phyloP scores from a whole-genome alignment of 1,284 basidiomycete genomes.

The Cryptococcus sp. region DNA sequence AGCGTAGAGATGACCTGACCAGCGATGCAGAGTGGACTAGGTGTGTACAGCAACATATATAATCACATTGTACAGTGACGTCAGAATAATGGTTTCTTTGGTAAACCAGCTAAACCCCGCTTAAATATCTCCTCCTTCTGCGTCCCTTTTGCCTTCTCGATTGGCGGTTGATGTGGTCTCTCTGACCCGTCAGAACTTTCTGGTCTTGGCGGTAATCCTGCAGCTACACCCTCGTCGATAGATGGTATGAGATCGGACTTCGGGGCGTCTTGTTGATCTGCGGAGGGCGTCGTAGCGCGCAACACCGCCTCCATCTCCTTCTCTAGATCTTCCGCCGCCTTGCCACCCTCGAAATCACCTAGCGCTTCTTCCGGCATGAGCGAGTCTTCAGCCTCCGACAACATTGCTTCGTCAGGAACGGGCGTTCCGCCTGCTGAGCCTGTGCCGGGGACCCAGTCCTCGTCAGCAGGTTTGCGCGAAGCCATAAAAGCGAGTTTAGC shows the following conservation, averaged over 20 bases:
- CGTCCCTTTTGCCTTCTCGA: slow-evolving; percentile 3
- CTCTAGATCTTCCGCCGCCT: slow-evolving; percentile 32
- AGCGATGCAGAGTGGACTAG: not conserved
- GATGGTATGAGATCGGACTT: not conserved
- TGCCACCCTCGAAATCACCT: slow-evolving; percentile 19
- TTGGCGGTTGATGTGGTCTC: not conserved
- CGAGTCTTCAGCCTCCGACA: slow-evolving; percentile 12
- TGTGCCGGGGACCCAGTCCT: slow-evolving; percentile 34
- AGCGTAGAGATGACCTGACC: not conserved
- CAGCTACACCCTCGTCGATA: not conserved
- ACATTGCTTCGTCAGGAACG: not conserved
- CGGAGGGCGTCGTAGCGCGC: not conserved
- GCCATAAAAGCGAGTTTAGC: slow-evolving; percentile 86
- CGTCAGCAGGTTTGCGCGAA: slow-evolving; percentile 38
- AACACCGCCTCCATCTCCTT: slow-evolving; percentile 28
- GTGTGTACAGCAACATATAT: not conserved
- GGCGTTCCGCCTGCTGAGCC: slow-evolving; percentile 9
- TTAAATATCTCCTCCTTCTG: slow-evolving; percentile 16
- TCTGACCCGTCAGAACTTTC: not conserved
- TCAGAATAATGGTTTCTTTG: slow-evolving; percentile 40
- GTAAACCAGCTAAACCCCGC: slow-evolving; percentile 40
- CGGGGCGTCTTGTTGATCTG: not conserved
- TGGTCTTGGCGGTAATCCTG: not conserved
- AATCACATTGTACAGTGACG: not conserved
- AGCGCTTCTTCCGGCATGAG: slow-evolving; percentile 16